Evolutionary conservation across 2,329 filamentous ascomycete genomes (phyloP).

Genomic region (Penicillium occitanis): DNA sequence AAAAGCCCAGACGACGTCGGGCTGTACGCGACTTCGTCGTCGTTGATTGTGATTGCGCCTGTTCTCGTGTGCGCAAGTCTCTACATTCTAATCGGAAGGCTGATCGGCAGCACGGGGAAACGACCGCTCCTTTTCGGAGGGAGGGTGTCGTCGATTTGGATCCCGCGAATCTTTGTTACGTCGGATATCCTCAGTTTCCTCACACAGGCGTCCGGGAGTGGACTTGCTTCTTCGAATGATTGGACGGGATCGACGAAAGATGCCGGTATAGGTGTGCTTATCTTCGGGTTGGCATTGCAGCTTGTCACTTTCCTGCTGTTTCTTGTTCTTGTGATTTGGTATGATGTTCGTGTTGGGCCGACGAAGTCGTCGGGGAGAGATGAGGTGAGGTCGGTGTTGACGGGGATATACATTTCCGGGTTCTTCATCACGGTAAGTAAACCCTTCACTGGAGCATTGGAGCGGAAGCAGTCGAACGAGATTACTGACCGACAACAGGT

Average conservation of each 20-base stretch:
- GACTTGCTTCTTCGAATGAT: conserved; percentile 13
- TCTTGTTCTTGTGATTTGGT: conserved; percentile 27
- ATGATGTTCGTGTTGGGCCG: conserved; percentile 29
- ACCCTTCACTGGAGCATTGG: conserved; percentile 30
- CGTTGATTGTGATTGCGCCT: conserved; percentile 40
- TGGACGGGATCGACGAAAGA: conserved; percentile 30
- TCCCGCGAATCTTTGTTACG: conserved; percentile 36
- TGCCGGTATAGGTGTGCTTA: conserved; percentile 24
- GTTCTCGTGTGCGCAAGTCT: conserved; percentile 31
- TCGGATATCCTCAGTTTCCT: conserved; percentile 36
- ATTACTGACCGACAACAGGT: conserved; percentile 24
- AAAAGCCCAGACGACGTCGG: conserved; percentile 37
- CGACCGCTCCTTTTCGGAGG: conserved; percentile 24
- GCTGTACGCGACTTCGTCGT: conserved; percentile 42
- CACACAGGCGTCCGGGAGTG: conserved; percentile 30
- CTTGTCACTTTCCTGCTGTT: conserved; percentile 34
- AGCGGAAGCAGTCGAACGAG: conserved; percentile 28
- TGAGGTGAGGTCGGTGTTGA: conserved; percentile 26
- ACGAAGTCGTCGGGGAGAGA: neutral
- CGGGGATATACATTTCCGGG: conserved; percentile 42
- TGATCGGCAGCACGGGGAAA: conserved; percentile 33
- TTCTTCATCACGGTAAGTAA: conserved; percentile 39
- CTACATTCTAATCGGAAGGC: conserved; percentile 37
- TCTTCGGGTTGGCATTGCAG: conserved; percentile 34
- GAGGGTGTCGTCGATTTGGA: conserved; percentile 21